Evolutionary conservation across 768 basidiomycete genomes (phyloP).

Genomic region (Mycena rosella): DNA sequence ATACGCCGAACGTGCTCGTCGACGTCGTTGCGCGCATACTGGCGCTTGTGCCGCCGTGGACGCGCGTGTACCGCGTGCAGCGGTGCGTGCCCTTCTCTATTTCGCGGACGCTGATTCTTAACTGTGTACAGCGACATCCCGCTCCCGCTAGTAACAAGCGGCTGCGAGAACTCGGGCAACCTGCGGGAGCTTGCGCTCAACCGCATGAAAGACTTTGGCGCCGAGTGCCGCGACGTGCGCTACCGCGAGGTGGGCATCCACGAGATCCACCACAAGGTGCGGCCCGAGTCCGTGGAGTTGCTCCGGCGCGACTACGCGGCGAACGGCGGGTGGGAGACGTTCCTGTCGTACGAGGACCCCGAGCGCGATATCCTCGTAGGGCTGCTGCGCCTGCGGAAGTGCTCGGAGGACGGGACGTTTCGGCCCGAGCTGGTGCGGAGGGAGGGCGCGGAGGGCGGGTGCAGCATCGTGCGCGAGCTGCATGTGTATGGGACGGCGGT

Average conservation of each 20-base stretch:
- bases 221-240: conserved; percentile 96
- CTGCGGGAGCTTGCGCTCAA: conserved; percentile 95
- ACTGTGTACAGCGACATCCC: conserved; percentile 85
- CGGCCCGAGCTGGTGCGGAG: conserved; percentile 87
- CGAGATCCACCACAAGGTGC: conserved; percentile 98
- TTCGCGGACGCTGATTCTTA: conserved; percentile 7
- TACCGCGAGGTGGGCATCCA: conserved; percentile 99
- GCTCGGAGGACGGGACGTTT: conserved; percentile 97
- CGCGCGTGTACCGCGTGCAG: conserved; percentile 97
- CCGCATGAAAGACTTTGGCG: conserved; percentile 99
- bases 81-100: conserved; percentile 60
- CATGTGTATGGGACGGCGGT: conserved; percentile 99
- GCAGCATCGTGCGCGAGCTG: conserved; percentile 94
- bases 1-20: conserved; percentile 98
- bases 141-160: conserved; percentile 94
- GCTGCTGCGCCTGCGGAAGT: conserved; percentile 90
- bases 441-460: conserved; percentile 80
- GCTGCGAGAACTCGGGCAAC: conserved; percentile 98
- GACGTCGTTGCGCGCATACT: conserved; percentile 97
- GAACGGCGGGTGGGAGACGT: conserved; percentile 99
- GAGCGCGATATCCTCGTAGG: conserved; percentile 97
- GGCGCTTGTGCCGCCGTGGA: conserved; percentile 98
- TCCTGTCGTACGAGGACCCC: conserved; percentile 98
- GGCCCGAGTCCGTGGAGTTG: conserved; percentile 95
- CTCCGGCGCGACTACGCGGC: conserved; percentile 96